Evolutionary conservation across 768 basidiomycete genomes (phyloP), one percentile per base, ranked within the genome.

Genomic region (Dacryopinax spathularia): DNA sequence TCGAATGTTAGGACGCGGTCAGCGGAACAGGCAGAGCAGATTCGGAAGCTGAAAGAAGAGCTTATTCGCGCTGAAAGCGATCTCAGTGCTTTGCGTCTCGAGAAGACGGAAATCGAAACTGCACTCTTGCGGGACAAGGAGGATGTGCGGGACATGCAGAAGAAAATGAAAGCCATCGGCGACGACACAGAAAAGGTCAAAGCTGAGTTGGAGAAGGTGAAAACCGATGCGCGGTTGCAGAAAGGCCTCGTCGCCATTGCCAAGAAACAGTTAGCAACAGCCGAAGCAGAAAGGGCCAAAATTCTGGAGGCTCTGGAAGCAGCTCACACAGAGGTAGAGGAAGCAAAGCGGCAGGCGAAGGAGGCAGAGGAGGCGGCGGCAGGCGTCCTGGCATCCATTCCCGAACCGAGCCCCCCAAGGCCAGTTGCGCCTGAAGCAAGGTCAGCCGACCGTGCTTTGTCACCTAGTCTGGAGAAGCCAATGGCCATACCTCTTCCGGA

Each of bases 221-320:
- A 85, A 78, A 98, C 90, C 75, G 94, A 97, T 61, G 91, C 89
- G 1, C 88, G 95, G 73, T 91, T 96, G 71, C 94, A 97, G 77
- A 97, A 91, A 73, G 96, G 96, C 10, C 79, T 95, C 66, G 80
- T 95, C 25, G 93, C 93, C 3, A 95, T 98, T 72, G 89, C 91
- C 4, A 87, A 87, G 77, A 98, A 99, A 73, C 96, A 98, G 76
- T 77, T 98, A 29, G 82, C 81, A 27, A 83, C 88, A 3, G 87
- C 90, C 66, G 95, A 98, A 72, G 77, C 80, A 0, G 89, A 90
- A 69, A 83, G 81, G 63, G 82, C 80, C 15, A 88, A 83, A 72
- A 78, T 77, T 10, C 82, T 86, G 68, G 83, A 83, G 70, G 91
- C 93, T 68, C 75, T 89, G 9, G 82, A 82, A 67, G 48, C 48